Base-by-base conservation (phyloP, 257 asterid genomes). In the Rhazya stricta region DNA sequence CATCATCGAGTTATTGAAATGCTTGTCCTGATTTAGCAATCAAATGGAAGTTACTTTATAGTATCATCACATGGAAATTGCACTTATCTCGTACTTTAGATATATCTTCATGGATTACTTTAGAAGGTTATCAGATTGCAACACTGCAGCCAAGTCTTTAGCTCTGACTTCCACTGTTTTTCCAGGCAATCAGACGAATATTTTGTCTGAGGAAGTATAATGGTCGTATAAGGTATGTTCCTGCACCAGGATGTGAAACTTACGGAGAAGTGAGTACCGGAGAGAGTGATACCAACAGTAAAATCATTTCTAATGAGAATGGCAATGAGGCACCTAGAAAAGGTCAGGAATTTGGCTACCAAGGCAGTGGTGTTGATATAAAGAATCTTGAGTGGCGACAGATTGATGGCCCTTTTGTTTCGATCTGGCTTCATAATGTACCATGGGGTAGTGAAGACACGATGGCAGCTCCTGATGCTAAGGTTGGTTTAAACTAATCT, bases 391-490 rank as follows among this genome's bases (percentile, higher is more conserved):
- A 85, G 57, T 93, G 98, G 97, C 86, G 91, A 68, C 89, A 86
- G 86, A 80, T 95, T 54, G 88, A 89, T 37, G 99, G 99, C 10
- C 99, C 98, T 70, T 95, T 95, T 76, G 80, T 91, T 81, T 92
- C 98, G 4, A 72, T 95, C 76, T 95, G 99, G 99, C 98, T 95
- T 80, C 98, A 95, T 81, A 95, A 95, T 76, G 99, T 92, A 67
- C 97, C 96, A 13, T 92, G 98, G 99, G 99, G 96, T 78, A 78
- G 88, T 76, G 97, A 95, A 91, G 83, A 84, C 78, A 84, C 92
- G 61, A 84, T 85, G 92, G 97, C 99, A 19, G 99, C 99, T 41
- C 99, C 99, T 73, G 85, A 91, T 86, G 98, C 98, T 48, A 84
- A 92, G 97, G 99, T 90, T 79, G 68, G 66, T 71, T 79, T 74